These are phyloP conservation scores for Gossypioides kirkii DNA, from an alignment of 345 rosid genomes.

Conservation along the genomic window DNA sequence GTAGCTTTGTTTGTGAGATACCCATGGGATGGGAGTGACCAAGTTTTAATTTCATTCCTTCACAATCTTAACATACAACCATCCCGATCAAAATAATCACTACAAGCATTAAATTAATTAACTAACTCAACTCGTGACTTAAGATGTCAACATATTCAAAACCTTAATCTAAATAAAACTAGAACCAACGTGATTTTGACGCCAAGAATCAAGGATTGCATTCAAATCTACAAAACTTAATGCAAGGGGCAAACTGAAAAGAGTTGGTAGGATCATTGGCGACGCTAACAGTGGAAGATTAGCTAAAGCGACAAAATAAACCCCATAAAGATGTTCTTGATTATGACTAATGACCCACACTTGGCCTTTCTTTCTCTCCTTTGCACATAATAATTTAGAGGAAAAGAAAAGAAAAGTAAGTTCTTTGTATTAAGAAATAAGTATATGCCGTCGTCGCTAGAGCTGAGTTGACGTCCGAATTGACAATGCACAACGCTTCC, in stretches of 20 bases:
- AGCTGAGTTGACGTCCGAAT: background rate
- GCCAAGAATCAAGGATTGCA: background rate
- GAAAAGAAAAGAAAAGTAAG: background rate
- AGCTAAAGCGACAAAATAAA: background rate
- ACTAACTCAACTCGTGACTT: no score
- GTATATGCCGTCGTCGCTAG: background rate
- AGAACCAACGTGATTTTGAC: background rate
- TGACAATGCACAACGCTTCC: background rate
- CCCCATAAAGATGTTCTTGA: background rate
- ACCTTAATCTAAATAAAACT: no score
- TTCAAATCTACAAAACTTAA: background rate
- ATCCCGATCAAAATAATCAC: no score
- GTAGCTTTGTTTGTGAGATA: background rate
- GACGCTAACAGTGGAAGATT: background rate
- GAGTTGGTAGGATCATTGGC: background rate
- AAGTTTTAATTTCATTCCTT: background rate
- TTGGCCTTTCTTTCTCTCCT: background rate
- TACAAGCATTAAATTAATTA: no score
- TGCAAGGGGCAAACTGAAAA: background rate
- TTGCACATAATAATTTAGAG: background rate
- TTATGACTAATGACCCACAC: background rate
- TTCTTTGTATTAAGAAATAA: background rate
- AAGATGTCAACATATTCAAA: no score
- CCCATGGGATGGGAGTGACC: constrained; percentile 2
- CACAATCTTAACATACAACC: no score